Evolutionary conservation across 2,329 filamentous ascomycete species (phyloP).

Genomic region (Calonectria montana): DNA sequence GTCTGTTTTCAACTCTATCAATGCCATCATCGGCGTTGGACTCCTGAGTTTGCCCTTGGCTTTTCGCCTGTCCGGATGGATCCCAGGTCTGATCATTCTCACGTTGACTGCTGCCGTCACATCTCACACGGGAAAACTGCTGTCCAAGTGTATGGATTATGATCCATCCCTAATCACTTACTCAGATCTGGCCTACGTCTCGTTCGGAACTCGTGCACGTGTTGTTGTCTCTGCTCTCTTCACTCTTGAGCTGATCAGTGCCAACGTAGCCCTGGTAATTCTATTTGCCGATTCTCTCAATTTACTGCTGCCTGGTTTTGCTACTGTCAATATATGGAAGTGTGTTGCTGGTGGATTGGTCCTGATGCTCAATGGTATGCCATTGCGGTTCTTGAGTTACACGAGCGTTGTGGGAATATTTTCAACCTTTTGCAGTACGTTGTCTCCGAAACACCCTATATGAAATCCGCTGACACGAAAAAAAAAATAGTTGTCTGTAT

Average conservation of each 20-base stretch:
- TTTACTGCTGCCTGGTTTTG: conserved; percentile 77
- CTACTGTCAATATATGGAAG: conserved; percentile 82
- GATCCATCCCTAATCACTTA: conserved; percentile 91
- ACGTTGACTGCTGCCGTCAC: conserved; percentile 80
- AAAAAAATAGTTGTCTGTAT: conserved; percentile 77
- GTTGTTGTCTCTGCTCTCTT: conserved; percentile 88
- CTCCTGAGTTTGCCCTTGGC: conserved; percentile 90
- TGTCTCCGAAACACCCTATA: background rate
- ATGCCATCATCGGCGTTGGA: conserved; percentile 91
- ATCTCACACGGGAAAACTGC: conserved; percentile 84
- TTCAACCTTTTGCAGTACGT: conserved; percentile 87
- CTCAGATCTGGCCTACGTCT: conserved; percentile 91
- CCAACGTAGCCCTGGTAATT: conserved; percentile 89
- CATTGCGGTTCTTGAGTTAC: conserved; percentile 85
- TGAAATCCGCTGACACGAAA: background rate
- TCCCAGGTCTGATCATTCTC: conserved; percentile 82
- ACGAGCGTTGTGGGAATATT: conserved; percentile 95
- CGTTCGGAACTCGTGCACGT: conserved; percentile 85
- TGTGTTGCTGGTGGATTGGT: conserved; percentile 82
- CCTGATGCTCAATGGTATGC: conserved; percentile 85
- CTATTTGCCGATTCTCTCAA: conserved; percentile 93
- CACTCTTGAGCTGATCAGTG: conserved; percentile 85
- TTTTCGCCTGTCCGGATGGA: conserved; percentile 88
- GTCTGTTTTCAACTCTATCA: conserved; percentile 96
- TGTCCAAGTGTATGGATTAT: conserved; percentile 89